Evolutionary conservation across 2,329 filamentous ascomycete genomes (phyloP).

Genomic region (Capronia americana): DNA sequence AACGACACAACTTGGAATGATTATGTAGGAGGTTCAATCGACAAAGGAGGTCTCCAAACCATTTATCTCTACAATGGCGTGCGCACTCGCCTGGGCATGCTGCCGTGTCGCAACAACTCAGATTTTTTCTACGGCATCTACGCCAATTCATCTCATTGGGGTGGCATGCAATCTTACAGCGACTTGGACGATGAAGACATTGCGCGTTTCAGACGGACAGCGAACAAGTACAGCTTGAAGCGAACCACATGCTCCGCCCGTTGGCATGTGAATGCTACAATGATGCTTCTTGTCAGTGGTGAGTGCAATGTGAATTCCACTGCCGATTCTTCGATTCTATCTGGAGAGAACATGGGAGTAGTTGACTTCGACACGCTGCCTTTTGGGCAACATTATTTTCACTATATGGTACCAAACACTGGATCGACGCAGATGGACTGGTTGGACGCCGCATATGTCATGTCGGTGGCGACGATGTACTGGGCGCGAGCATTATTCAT

Average conservation of each 20-base stretch:
- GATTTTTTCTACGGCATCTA: constrained; percentile 7
- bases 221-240: constrained; percentile 5
- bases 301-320: constrained; percentile 1
- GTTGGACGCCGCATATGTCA: constrained; percentile 6
- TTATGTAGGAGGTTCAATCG: not conserved
- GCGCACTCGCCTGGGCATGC: not conserved
- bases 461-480: constrained; percentile 7
- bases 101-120: not conserved
- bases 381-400: not conserved
- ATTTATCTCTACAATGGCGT: not conserved
- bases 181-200: constrained; percentile 4
- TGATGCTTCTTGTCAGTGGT: not conserved
- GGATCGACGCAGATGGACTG: constrained; percentile 2
- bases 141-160: not conserved
- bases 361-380: constrained; percentile 7
- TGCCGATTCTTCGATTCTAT: constrained; percentile 4
- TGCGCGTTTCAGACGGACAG: too few relatives aligned
- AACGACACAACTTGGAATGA: not conserved
- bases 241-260: not conserved
- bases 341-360: constrained; percentile 1
- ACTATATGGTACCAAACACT: constrained; percentile 1
- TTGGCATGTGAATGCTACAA: constrained; percentile 10
- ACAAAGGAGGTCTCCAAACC: not conserved
- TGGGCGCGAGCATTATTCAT: constrained; percentile 11
- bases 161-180: constrained; percentile 4